These are phyloP conservation scores for Saccharomyces hybrid DNA, from an alignment of 1,139 yeast genomes.

Conservation along the genomic window DNA sequence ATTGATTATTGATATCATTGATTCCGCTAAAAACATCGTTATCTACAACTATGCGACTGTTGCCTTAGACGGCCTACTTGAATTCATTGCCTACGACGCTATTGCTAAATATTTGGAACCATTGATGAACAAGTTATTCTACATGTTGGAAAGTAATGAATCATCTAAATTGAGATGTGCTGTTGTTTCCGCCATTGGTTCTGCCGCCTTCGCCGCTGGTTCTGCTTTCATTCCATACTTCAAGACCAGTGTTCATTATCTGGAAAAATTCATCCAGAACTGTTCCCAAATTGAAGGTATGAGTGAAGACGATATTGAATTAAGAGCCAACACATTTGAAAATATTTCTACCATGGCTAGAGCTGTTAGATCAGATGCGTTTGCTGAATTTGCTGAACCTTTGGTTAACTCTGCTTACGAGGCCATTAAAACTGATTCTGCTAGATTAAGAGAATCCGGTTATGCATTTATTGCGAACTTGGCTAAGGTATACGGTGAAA, in stretches of 20 bases:
- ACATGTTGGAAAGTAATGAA: conserved; percentile 61
- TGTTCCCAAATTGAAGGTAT: conserved; percentile 61
- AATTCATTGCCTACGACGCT: conserved; percentile 83
- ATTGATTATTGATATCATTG: conserved; percentile 78
- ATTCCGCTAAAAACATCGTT: conserved; percentile 72
- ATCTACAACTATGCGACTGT: conserved; percentile 87
- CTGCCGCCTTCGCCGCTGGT: conserved; percentile 95
- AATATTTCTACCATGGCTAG: conserved; percentile 92
- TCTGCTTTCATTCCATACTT: conserved; percentile 81
- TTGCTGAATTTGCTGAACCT: conserved; percentile 80
- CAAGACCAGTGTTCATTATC: conserved; percentile 65
- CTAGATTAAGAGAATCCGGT: conserved; percentile 89
- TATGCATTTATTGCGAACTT: conserved; percentile 90
- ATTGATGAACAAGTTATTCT: conserved; percentile 81
- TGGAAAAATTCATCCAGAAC: conserved; percentile 73
- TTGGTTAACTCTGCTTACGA: conserved; percentile 82
- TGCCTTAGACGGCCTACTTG: conserved; percentile 87
- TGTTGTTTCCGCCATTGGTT: conserved; percentile 92
- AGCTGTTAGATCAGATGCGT: conserved; percentile 89
- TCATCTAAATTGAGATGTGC: conserved; percentile 69
- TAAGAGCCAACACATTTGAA: conserved; percentile 88
- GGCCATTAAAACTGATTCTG: conserved; percentile 68
- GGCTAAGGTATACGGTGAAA: conserved; percentile 91
- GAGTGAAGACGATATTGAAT: conserved; percentile 72
- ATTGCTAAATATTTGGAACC: conserved; percentile 77